Evolutionary conservation across 1,139 yeast species (phyloP).

Genomic region (Suhomyces choctaworum): DNA sequence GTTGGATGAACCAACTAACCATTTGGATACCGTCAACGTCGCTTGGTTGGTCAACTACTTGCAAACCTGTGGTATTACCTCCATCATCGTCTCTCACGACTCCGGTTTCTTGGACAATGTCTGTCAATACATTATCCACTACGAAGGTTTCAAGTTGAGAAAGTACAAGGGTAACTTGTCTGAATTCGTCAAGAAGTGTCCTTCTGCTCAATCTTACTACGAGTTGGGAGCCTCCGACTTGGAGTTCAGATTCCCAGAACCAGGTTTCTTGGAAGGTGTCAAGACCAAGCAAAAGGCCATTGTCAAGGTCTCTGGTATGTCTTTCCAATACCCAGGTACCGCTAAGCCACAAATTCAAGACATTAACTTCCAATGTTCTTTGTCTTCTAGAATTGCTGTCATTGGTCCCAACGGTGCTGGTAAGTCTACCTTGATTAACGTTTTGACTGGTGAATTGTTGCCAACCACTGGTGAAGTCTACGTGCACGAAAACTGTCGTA

Average conservation of each 20-base stretch:
- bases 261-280: slow-evolving; percentile 99
- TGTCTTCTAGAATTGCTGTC: slow-evolving; percentile 99
- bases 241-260: slow-evolving; percentile 97
- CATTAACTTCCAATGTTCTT: slow-evolving; percentile 96
- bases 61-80: slow-evolving; percentile 96
- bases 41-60: slow-evolving; percentile 99
- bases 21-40: slow-evolving; percentile 98
- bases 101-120: slow-evolving; percentile 99
- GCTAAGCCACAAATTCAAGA: slow-evolving; percentile 87
- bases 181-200: slow-evolving; percentile 97
- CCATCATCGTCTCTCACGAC: slow-evolving; percentile 98
- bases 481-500: slow-evolving; percentile 99
- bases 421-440: slow-evolving; percentile 97
- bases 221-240: slow-evolving; percentile 97
- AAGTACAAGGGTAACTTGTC: slow-evolving; percentile 99
- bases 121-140: slow-evolving; percentile 97
- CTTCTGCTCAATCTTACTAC: slow-evolving; percentile 97
- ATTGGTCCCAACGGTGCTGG: slow-evolving; percentile 99
- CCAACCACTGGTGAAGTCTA: slow-evolving; percentile 98
- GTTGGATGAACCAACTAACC: slow-evolving; percentile 99
- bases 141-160: slow-evolving; percentile 99
- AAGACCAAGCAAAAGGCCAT: slow-evolving; percentile 99
- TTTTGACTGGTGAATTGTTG: slow-evolving; percentile 97
- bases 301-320: slow-evolving; percentile 94
- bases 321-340: slow-evolving; percentile 99